Base-by-base conservation (phyloP, 2,329 filamentous ascomycete genomes). In the Apiospora saccharicola region DNA sequence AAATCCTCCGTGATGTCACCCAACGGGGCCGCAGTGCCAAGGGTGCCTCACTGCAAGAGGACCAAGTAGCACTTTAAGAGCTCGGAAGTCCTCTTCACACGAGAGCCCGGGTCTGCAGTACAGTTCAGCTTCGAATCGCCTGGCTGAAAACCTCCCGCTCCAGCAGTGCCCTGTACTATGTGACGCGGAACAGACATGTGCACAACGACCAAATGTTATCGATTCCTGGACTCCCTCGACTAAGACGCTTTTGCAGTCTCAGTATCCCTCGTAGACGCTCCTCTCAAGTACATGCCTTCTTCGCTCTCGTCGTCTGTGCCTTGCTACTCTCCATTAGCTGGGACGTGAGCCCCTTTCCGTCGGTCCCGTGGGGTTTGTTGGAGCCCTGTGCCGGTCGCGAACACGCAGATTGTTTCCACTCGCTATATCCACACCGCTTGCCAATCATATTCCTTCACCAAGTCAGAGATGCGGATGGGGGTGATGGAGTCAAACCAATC, bases 161-260 rank as follows among this genome's bases (percentile, higher is more conserved):
- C 30, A 61, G 57, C 57, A 41, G 37, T 64, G 57, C 24, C 34
- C 34, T 41, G 34, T 41, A 10, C 14, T 19, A 34, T 3, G 57
- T 64, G 12, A 41, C 8, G 41, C 57, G 19, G 22, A 37, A 64
- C 57, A 12, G 34, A 41, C 34, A 64, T 41, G 57, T 24, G 34
- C 19, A 41, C 57, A 64, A n/a, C 57, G 57, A 64, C 19, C 30
- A 64, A 64, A 64, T 64, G 57, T 34, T 64, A 37, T 41, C 41
- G 57, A 64, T 64, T 41, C 10, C 57, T 37, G 57, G 57, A 41
- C 19, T 64, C 34, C 57, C 57, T 41, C 34, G 57, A 41, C 6
- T 37, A n/a, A n/a, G 57, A 41, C 57, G 57, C 19, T 37, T n/a
- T 5, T 64, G 30, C 22, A 41, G 57, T 41, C 57, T n/a, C 1